A percentile compares a stretch with the other conserved stretches of the same genome.
Conservation (phyloP, 2,329 filamentous ascomycete genomes). For the Colletotrichum aenigma region DNA sequence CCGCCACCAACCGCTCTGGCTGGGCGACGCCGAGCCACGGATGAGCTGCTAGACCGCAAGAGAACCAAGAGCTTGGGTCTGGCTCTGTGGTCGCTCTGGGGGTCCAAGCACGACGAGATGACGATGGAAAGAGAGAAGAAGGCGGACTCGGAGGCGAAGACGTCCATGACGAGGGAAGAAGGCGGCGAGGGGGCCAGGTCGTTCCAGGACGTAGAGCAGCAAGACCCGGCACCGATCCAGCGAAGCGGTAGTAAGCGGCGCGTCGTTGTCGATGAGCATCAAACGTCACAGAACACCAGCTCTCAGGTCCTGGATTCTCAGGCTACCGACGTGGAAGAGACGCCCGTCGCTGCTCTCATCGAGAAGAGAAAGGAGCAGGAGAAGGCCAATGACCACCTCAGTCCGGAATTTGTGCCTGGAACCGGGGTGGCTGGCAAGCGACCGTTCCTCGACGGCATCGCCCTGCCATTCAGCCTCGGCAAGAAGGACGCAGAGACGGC, state of each 20-base stretch:
- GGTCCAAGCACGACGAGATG: slow-evolving; percentile 84
- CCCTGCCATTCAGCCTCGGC: slow-evolving; percentile 74
- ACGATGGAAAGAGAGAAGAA: slow-evolving; percentile 67
- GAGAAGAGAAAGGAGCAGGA: slow-evolving; percentile 44
- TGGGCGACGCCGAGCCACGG: slow-evolving; percentile 62
- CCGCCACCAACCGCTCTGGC: slow-evolving; percentile 87
- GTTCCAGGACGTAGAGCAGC: slow-evolving; percentile 43
- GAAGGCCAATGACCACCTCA: slow-evolving; percentile 40
- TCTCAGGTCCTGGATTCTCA: slow-evolving; percentile 23
- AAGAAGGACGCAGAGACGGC: slow-evolving; percentile 65
- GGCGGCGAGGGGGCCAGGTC: slow-evolving; percentile 49
- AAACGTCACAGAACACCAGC: slow-evolving; percentile 33
- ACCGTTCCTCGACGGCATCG: slow-evolving; percentile 70
- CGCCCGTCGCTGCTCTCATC: slow-evolving; percentile 47
- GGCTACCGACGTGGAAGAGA: slow-evolving; percentile 37
- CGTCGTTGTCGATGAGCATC: slow-evolving; percentile 56
- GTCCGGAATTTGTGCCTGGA: slow-evolving; percentile 45
- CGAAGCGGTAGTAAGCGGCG: slow-evolving; percentile 48
- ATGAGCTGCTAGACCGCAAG: slow-evolving; percentile 54
- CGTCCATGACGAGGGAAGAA: slow-evolving; percentile 36
- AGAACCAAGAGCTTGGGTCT: slow-evolving; percentile 75
- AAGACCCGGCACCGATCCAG: slow-evolving; percentile 34
- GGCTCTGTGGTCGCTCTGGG: slow-evolving; percentile 86
- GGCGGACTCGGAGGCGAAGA: slow-evolving; percentile 38
- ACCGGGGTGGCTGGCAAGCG: slow-evolving; percentile 64